Conservation (phyloP, 2,329 filamentous ascomycete genomes). For the Hymenoscyphus repandus region DNA sequence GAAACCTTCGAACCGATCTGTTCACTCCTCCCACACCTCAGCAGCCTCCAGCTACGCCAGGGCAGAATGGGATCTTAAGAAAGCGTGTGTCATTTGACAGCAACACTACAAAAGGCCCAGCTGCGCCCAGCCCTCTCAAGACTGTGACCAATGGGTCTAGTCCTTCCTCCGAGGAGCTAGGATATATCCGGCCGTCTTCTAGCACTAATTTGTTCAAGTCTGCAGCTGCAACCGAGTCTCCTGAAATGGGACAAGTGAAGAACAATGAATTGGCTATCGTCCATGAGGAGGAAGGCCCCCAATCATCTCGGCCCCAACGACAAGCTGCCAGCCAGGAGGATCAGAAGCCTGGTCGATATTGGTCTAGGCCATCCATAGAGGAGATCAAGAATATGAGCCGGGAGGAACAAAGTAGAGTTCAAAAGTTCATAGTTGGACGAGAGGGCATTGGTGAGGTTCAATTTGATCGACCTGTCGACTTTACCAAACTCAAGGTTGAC, state of each 20-base stretch:
- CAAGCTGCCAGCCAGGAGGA: conserved; percentile 16
- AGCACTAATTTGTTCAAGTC: conserved; percentile 41
- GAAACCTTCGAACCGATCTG: conserved; percentile 70
- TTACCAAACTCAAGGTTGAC: conserved; percentile 73
- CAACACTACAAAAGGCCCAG: conserved; percentile 44
- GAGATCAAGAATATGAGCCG: conserved; percentile 45
- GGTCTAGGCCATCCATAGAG: conserved; percentile 71
- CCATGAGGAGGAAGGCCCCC: conserved; percentile 57
- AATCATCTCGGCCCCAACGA: conserved; percentile 19
- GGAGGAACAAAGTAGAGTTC: conserved; percentile 69
- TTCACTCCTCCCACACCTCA: conserved; percentile 51
- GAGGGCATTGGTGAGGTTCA: conserved; percentile 73
- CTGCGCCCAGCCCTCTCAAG: conserved; percentile 30
- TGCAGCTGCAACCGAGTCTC: conserved; percentile 32
- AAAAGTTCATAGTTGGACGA: conserved; percentile 76
- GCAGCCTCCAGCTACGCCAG: conserved; percentile 37
- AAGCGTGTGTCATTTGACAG: conserved; percentile 94
- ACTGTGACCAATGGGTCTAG: conserved; percentile 37
- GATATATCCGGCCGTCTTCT: conserved; percentile 51
- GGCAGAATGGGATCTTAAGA: conserved; percentile 48
- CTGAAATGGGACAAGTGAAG: conserved; percentile 65
- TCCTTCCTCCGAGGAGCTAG: conserved; percentile 53
- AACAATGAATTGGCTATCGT: conserved; percentile 76
- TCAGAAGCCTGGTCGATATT: conserved; percentile 66
- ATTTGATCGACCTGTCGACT: conserved; percentile 78